Evolutionary conservation across 2,329 filamentous ascomycete species (phyloP).

Genomic region (Gnomoniopsis smithogilvyi): DNA sequence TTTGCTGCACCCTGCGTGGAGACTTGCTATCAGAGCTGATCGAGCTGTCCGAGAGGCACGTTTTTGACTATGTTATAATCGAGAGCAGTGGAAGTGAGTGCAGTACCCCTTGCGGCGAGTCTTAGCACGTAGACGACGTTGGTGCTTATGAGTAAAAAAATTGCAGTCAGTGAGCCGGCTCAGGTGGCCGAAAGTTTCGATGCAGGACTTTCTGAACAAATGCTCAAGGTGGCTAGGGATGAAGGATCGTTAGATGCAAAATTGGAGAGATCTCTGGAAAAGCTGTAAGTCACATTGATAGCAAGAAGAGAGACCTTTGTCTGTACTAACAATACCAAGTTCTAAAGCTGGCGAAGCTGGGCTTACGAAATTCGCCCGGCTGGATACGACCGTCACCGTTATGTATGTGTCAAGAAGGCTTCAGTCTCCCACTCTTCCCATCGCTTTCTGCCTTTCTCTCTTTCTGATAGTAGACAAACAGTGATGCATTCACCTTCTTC

Average conservation of each 20-base stretch:
- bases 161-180: constrained; percentile 63
- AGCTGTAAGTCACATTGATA: constrained; percentile 27
- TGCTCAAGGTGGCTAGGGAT: constrained; percentile 19
- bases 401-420: no score
- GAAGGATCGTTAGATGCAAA: neutral
- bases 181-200: constrained; percentile 75
- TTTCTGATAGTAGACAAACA: neutral
- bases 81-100: constrained; percentile 45
- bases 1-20: constrained; percentile 71
- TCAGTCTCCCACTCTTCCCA: no score
- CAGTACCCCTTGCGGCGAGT: no score
- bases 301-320: neutral
- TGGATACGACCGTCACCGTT: constrained; percentile 71
- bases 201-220: constrained; percentile 47
- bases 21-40: constrained; percentile 70
- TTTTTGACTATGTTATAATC: constrained; percentile 69
- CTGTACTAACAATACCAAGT: no score
- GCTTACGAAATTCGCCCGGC: constrained; percentile 59
- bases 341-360: constrained; percentile 26
- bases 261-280: constrained; percentile 25
- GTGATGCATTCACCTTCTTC: constrained; percentile 68
- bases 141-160: no score
- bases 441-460: no score
- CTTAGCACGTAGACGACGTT: no score
- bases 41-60: constrained; percentile 56